A percentile compares a stretch with the other conserved stretches of the same genome.
Conservation (phyloP, 805 yeast genomes). For the Hermanozyma aechmeae region DNA sequence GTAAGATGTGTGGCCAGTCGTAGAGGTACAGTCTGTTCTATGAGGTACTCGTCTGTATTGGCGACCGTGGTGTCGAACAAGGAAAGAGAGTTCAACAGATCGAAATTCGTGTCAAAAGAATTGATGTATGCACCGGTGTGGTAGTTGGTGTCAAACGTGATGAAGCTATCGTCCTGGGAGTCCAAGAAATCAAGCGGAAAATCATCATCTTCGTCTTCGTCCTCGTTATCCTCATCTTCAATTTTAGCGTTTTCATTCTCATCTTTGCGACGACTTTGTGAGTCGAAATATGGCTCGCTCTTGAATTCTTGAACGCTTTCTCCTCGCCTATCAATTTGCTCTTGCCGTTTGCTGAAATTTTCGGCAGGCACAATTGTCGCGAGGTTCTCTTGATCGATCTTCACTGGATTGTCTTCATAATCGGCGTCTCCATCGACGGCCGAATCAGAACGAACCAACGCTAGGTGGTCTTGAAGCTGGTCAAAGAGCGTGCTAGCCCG, state of each 20-base stretch:
- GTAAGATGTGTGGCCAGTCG: slow-evolving; percentile 11
- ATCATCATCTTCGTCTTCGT: slow-evolving; percentile 45
- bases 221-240: slow-evolving; percentile 13
- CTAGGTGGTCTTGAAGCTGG: slow-evolving; percentile 43
- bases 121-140: slow-evolving; percentile 5
- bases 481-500: slow-evolving; percentile 39
- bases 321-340: not conserved
- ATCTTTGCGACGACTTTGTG: not conserved
- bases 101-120: slow-evolving; percentile 14
- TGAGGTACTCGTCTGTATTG: slow-evolving; percentile 37
- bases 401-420: not conserved
- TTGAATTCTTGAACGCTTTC: not conserved
- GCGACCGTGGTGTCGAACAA: slow-evolving; percentile 19
- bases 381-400: not conserved
- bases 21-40: slow-evolving; percentile 41
- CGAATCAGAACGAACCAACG: slow-evolving; percentile 9
- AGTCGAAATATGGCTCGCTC: not conserved
- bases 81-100: slow-evolving; percentile 10
- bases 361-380: not conserved
- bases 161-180: slow-evolving; percentile 20
- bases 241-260: slow-evolving; percentile 6
- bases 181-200: slow-evolving; percentile 67
- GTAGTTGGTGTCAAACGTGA: slow-evolving; percentile 14
- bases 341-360: not conserved
- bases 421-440: too few species aligned